These are phyloP conservation scores for Penicillium sp. DNA, from an alignment of 2,329 filamentous ascomycete genomes.

Conservation along the genomic window DNA sequence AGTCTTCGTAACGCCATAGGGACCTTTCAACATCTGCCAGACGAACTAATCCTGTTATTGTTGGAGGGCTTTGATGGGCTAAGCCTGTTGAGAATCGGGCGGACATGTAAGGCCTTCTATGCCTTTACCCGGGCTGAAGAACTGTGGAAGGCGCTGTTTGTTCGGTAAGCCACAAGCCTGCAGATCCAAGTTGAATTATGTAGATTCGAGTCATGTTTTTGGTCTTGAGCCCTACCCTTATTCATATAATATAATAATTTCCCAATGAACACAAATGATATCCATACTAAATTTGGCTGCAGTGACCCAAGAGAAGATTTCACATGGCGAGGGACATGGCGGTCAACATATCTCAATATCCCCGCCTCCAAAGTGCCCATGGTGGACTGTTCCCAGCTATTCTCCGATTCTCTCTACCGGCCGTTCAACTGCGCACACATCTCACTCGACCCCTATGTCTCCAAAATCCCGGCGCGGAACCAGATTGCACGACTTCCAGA, in stretches of 20 bases:
- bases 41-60: slow-evolving; percentile 74
- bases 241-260: slow-evolving; percentile 1
- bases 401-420: slow-evolving; percentile 84
- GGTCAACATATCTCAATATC: slow-evolving; percentile 70
- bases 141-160: slow-evolving; percentile 81
- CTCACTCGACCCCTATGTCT: slow-evolving; percentile 63
- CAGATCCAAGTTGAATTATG: slow-evolving; percentile 9
- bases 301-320: slow-evolving; percentile 45
- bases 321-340: slow-evolving; percentile 81
- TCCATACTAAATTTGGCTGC: slow-evolving; percentile 19
- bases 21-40: slow-evolving; percentile 66
- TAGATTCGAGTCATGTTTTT: slow-evolving; percentile 1
- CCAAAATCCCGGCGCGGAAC: slow-evolving; percentile 71
- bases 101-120: slow-evolving; percentile 81
- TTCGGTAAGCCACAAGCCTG: slow-evolving; percentile 65
- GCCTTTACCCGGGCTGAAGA: slow-evolving; percentile 83
- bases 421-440: slow-evolving; percentile 88
- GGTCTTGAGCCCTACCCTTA: neutral
- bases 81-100: slow-evolving; percentile 65
- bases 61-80: slow-evolving; percentile 71
- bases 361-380: slow-evolving; percentile 53
- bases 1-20: slow-evolving; percentile 70
- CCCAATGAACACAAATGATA: neutral
- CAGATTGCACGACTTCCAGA: slow-evolving; percentile 68
- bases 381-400: slow-evolving; percentile 74